phyloP scores from a whole-genome alignment of 1,139 yeast genomes.

The Geotrichum australiense region DNA sequence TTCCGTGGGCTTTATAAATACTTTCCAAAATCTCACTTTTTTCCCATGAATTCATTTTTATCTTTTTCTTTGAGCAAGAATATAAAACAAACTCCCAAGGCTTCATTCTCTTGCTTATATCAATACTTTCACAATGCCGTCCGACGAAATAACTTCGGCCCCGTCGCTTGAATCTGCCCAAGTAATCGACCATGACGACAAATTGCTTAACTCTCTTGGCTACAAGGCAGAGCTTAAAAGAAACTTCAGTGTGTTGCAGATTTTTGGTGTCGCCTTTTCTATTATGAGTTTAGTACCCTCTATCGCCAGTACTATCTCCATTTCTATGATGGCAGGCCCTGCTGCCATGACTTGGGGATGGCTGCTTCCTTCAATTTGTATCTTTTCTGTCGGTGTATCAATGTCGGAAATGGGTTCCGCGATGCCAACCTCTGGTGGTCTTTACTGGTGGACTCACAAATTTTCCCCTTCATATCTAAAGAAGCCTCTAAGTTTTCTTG shows the following conservation, averaged over 20 bases:
- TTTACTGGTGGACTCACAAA: slow-evolving; percentile 47
- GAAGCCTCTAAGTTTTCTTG: slow-evolving; percentile 46
- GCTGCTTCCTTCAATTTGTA: slow-evolving; percentile 47
- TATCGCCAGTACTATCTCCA: slow-evolving; percentile 39
- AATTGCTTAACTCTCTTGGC: slow-evolving; percentile 43
- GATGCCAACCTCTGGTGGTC: slow-evolving; percentile 67
- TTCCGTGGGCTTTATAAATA: no score
- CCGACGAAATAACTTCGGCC: no score
- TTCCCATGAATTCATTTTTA: no score
- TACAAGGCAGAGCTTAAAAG: slow-evolving; percentile 68
- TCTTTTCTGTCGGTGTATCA: slow-evolving; percentile 44
- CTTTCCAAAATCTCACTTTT: no score
- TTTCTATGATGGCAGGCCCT: slow-evolving; percentile 47
- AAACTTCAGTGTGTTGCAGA: slow-evolving; percentile 57
- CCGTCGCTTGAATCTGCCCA: no score
- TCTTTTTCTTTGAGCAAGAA: no score
- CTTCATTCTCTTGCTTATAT: no score
- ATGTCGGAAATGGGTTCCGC: slow-evolving; percentile 60
- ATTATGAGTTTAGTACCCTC: slow-evolving; percentile 69
- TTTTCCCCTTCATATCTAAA: slow-evolving; percentile 44
- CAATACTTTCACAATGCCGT: no score
- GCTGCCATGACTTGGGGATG: slow-evolving; percentile 65
- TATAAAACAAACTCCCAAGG: no score
- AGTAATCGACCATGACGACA: slow-evolving; percentile 24
- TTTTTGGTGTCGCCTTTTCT: slow-evolving; percentile 52